Evolutionary conservation across 345 rosid genomes (phyloP).

Genomic region (Xanthoceras sorbifolium): DNA sequence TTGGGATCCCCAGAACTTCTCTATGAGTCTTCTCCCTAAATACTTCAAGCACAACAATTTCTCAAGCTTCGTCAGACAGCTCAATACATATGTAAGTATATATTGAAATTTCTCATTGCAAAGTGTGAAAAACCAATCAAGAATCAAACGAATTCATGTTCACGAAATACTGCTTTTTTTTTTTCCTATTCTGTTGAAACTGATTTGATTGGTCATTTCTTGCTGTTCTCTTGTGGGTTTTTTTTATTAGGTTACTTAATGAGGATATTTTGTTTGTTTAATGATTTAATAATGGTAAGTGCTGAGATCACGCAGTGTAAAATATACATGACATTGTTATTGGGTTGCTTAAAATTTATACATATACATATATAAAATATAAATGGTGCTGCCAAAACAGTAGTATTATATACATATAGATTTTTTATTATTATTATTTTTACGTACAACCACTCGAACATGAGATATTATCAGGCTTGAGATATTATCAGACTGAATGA

Average conservation of each 20-base stretch:
- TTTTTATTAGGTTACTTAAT: conserved; percentile 16
- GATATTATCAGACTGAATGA: too few species aligned
- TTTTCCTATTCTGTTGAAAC: neutral
- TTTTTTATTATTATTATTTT: too few species aligned
- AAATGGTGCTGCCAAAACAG: neutral
- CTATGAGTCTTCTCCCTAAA: conserved; percentile 55
- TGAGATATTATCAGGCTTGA: too few species aligned
- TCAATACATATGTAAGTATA: conserved; percentile 72
- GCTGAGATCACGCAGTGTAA: conserved; percentile 8
- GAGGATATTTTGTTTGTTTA: conserved; percentile 25
- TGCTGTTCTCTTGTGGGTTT: neutral
- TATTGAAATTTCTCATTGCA: neutral
- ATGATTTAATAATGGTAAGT: conserved; percentile 17
- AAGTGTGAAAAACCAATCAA: neutral
- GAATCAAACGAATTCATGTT: neutral
- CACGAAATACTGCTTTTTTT: neutral
- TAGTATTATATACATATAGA: neutral
- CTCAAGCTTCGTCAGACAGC: conserved; percentile 85
- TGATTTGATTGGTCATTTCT: conserved; percentile 4
- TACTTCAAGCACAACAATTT: conserved; percentile 81
- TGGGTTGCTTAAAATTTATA: neutral
- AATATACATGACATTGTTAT: conserved; percentile 2
- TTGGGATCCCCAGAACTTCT: conserved; percentile 70
- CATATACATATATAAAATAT: too few species aligned
- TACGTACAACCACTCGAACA: too few species aligned